Evolutionary conservation across 768 basidiomycete genomes (phyloP).

Genomic region (Boletus edulis): DNA sequence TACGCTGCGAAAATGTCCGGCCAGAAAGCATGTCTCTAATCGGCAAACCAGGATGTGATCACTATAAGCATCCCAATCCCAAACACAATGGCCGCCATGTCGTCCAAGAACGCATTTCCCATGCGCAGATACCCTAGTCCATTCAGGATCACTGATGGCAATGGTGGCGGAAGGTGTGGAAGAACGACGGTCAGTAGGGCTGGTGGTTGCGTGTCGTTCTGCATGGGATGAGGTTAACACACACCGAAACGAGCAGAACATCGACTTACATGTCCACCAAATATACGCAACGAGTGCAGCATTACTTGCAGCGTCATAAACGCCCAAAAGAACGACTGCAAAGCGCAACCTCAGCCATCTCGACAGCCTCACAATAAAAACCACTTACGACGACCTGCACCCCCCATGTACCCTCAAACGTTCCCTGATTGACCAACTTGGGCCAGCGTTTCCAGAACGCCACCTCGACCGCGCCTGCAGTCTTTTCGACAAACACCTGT

Average conservation of each 20-base stretch:
- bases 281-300: slow-evolving; percentile 70
- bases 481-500: slow-evolving; percentile 38
- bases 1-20: not conserved
- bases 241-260: not conserved
- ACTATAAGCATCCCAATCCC: slow-evolving; percentile 65
- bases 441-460: slow-evolving; percentile 63
- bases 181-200: slow-evolving; percentile 57
- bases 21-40: slow-evolving; percentile 4
- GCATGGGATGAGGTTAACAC: slow-evolving; percentile 1
- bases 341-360: slow-evolving; percentile 1
- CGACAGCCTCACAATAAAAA: not conserved
- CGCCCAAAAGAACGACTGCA: slow-evolving; percentile 79
- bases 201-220: slow-evolving; percentile 63
- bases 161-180: slow-evolving; percentile 62
- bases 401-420: slow-evolving; percentile 39
- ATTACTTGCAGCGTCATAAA: slow-evolving; percentile 71
- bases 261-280: slow-evolving; percentile 60
- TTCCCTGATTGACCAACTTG: slow-evolving; percentile 42
- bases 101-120: slow-evolving; percentile 65
- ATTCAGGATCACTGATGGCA: slow-evolving; percentile 62
- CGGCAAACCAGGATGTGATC: slow-evolving; percentile 46
- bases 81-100: slow-evolving; percentile 67
- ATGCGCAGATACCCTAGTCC: slow-evolving; percentile 68
- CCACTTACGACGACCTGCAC: slow-evolving; percentile 55
- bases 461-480: slow-evolving; percentile 33